Base-by-base conservation (phyloP, 2,329 filamentous ascomycete species). In the Aspergillus phoenicis region DNA sequence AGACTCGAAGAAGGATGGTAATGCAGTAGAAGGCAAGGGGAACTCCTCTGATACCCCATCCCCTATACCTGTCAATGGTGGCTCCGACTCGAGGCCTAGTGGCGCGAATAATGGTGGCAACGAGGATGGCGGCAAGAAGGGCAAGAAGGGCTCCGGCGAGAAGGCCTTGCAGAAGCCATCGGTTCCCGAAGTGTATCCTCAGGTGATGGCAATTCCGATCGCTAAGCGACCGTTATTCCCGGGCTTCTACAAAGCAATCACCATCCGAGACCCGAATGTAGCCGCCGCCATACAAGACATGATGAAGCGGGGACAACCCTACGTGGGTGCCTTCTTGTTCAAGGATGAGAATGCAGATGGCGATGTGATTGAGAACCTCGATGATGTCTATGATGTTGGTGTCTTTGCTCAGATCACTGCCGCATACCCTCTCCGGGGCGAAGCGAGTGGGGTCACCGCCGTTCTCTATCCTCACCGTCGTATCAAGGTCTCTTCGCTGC, bases 341-440 rank as follows among this genome's bases (percentile, higher is more conserved):
- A 98, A 98, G 78, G 93, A 99, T 73, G 94, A 97, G 73, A 90
- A 92, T 64, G 90, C 91, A 64, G 95, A 98, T 74, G 91, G 92
- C 73, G 96, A 99, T 76, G 87, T 96, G 52, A 98, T 99, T 73
- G 91, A 94, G 66, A 93, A 89, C 66, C 83, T 90, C 28, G 90
- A 93, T 63, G 95, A 99, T 70, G 94, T 99, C 30, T 91, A 99
- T 77, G 93, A 97, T 68, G 91, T 96, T 15, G 95, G 95, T 63
- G 95, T 97, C 1, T 99, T 99, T 75, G 96, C 95, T 52, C 95
- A 99, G 75, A 93, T 99, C 66, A 99, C 95, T 1, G 97, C 94
- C 73, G 91, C 93, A 2, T 98, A 98, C 73, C 93, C 95, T 15
- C 90, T 95, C 3, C 76, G 77, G 63, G 92, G 93, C 13, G 93